Evolutionary conservation across 2,329 filamentous ascomycete genomes (phyloP).

Genomic region (Fusarium sp.): DNA sequence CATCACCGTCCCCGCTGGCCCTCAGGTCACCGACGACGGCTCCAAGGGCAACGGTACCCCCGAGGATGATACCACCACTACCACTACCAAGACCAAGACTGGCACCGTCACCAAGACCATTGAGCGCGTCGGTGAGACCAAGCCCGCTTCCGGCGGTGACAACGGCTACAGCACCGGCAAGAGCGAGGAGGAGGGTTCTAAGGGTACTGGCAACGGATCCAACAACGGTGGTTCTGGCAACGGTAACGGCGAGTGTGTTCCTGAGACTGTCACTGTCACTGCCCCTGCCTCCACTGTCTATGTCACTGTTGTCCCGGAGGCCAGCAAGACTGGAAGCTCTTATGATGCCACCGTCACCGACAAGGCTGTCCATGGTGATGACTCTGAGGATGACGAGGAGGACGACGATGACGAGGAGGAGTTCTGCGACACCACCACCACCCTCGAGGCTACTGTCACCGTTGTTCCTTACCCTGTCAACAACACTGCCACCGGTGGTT

Average conservation of each 20-base stretch:
- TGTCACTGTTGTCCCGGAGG: slow-evolving; percentile 43
- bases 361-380: slow-evolving; percentile 10
- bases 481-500: slow-evolving; percentile 49
- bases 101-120: slow-evolving; percentile 48
- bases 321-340: slow-evolving; percentile 31
- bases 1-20: slow-evolving; percentile 40
- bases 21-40: slow-evolving; percentile 24
- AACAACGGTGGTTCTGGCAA: slow-evolving; percentile 1
- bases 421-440: slow-evolving; percentile 39
- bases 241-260: slow-evolving; percentile 21
- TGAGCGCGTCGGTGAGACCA: slow-evolving; percentile 38
- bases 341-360: slow-evolving; percentile 37
- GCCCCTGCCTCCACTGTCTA: slow-evolving; percentile 48
- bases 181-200: slow-evolving; percentile 16
- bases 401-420: slow-evolving; percentile 30
- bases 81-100: slow-evolving; percentile 49
- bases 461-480: slow-evolving; percentile 53
- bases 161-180: slow-evolving; percentile 29
- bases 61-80: slow-evolving; percentile 48
- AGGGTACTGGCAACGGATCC: slow-evolving; percentile 1
- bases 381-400: slow-evolving; percentile 28
- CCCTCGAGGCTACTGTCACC: slow-evolving; percentile 45
- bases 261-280: slow-evolving; percentile 45
- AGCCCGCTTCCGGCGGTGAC: slow-evolving; percentile 31
- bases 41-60: slow-evolving; percentile 32